phyloP scores from a whole-genome alignment of 345 rosid species.

The thale cress (Arabidopsis thaliana) region TAIR10.1 NC_003076.8:26611501-26612000 shows the following conservation, averaged over 20 bases:
- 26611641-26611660: slow-evolving; percentile 60
- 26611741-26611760: slow-evolving; percentile 53
- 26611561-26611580: slow-evolving; percentile 58
- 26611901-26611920: slow-evolving; percentile 63
- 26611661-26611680: slow-evolving; percentile 48
- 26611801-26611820: slow-evolving; percentile 52
- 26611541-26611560: slow-evolving; percentile 61
- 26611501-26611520: slow-evolving; percentile 41
- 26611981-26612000: slow-evolving; percentile 63
- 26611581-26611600: slow-evolving; percentile 56
- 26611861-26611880: not conserved
- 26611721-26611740: slow-evolving; percentile 48
- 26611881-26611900: slow-evolving; percentile 56
- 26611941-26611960: slow-evolving; percentile 70
- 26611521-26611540: slow-evolving; percentile 53
- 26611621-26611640: slow-evolving; percentile 62
- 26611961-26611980: slow-evolving; percentile 68
- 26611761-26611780: slow-evolving; percentile 48
- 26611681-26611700: slow-evolving; percentile 49
- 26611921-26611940: slow-evolving; percentile 70
- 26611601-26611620: slow-evolving; percentile 54
- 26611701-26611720: slow-evolving; percentile 51
- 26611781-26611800: slow-evolving; percentile 47
- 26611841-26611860: slow-evolving; percentile 49
- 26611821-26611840: slow-evolving; percentile 54